These are phyloP conservation scores for Alternaria triticina DNA, from an alignment of 2,329 filamentous ascomycete genomes.

Conservation along the genomic window DNA sequence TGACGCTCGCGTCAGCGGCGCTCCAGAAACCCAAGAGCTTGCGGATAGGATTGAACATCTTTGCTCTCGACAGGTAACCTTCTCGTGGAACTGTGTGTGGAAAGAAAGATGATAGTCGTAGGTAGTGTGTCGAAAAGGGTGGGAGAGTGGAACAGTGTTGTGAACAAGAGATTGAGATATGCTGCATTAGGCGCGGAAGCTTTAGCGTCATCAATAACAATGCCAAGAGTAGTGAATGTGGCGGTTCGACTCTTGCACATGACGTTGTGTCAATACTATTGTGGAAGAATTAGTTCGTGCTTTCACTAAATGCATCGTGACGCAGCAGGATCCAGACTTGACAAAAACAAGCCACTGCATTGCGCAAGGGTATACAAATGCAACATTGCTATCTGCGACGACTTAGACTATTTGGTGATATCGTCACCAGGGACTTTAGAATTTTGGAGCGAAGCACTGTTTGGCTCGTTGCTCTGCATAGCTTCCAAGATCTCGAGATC, in stretches of 20 bases:
- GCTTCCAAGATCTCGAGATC: slow-evolving; percentile 53
- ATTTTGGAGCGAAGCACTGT: background rate
- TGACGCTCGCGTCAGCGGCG: background rate
- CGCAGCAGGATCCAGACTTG: background rate
- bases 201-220: background rate
- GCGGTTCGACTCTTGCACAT: background rate
- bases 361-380: background rate
- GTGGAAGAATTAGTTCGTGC: background rate
- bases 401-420: background rate
- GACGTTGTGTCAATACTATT: background rate
- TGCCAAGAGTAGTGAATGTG: background rate
- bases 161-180: background rate
- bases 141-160: background rate
- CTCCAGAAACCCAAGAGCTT: background rate
- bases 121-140: background rate
- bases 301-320: background rate
- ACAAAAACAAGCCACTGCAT: too few species aligned
- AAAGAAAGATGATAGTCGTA: background rate
- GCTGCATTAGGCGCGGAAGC: background rate
- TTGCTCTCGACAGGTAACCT: background rate
- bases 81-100: background rate
- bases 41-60: background rate
- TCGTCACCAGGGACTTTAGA: slow-evolving; percentile 16
- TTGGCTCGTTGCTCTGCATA: slow-evolving; percentile 30
- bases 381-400: background rate